These are phyloP conservation scores for Neurospora discreta DNA, from an alignment of 495 filamentous ascomycete species.

Conservation along the genomic window DNA sequence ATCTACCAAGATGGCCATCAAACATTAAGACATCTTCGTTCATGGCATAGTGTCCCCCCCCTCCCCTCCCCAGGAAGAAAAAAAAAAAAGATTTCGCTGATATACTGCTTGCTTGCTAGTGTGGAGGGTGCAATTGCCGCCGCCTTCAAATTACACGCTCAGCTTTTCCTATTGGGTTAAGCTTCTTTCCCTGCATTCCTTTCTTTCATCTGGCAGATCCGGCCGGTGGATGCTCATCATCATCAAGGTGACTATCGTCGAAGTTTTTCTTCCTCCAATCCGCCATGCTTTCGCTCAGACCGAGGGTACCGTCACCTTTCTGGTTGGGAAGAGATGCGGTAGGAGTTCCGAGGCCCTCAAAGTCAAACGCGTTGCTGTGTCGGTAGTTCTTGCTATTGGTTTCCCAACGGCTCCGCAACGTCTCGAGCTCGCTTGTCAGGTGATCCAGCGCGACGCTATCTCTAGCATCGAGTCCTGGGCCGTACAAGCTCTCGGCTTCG, in stretches of 20 bases:
- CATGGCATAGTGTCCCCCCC: not conserved
- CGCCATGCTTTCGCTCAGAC: slow-evolving; percentile 56
- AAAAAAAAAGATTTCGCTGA: not conserved
- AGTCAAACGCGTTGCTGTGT: slow-evolving; percentile 74
- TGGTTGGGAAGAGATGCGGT: not conserved
- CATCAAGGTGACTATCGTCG: slow-evolving; percentile 33
- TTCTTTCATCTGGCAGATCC: not conserved
- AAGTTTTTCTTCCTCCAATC: slow-evolving; percentile 60
- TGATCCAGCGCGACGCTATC: slow-evolving; percentile 83
- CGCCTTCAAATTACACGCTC: not conserved
- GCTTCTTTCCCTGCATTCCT: not conserved
- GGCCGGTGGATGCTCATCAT: not conserved
- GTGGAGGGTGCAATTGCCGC: not conserved
- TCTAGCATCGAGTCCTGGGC: slow-evolving; percentile 37
- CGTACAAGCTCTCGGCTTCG: slow-evolving; percentile 37
- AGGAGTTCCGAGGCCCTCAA: slow-evolving; percentile 45
- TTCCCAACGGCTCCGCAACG: slow-evolving; percentile 85
- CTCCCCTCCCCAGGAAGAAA: no score
- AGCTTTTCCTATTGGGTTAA: not conserved
- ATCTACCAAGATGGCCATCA: not conserved
- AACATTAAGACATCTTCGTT: not conserved
- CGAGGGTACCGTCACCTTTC: slow-evolving; percentile 38
- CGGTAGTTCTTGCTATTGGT: slow-evolving; percentile 90
- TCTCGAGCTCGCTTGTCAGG: slow-evolving; percentile 82
- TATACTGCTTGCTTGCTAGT: not conserved